phyloP scores from a whole-genome alignment of 2,329 filamentous ascomycete species.

The Shiraia bambusicola region DNA sequence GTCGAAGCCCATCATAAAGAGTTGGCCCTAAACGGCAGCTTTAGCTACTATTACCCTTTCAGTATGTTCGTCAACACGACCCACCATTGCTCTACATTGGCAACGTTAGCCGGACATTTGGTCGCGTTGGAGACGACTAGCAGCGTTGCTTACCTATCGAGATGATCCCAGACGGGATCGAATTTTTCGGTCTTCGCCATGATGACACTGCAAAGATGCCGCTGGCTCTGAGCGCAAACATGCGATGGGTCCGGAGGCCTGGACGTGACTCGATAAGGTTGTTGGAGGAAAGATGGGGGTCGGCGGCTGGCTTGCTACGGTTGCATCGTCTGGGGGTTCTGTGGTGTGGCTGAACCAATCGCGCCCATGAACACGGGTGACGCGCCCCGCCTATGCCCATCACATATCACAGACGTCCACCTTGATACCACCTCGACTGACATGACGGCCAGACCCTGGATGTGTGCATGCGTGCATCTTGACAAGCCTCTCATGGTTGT shows the following conservation, averaged over 20 bases:
- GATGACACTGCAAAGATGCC: constrained; percentile 54
- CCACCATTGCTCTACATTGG: constrained; percentile 49
- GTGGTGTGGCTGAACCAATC: constrained; percentile 13
- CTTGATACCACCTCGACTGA: constrained; percentile 35
- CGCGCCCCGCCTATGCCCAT: constrained; percentile 15
- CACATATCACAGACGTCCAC: constrained; percentile 25
- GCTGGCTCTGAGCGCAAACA: constrained; percentile 23
- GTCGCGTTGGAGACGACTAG: constrained; percentile 28
- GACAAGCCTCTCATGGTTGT: constrained; percentile 25
- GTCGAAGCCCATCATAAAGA: constrained; percentile 84
- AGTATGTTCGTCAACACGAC: constrained; percentile 20
- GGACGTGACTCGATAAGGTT: constrained; percentile 38
- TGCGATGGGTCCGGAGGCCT: constrained; percentile 31
- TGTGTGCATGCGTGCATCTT: constrained; percentile 5
- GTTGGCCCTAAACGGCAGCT: constrained; percentile 66
- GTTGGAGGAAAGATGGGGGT: constrained; percentile 37
- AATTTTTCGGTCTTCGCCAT: constrained; percentile 49
- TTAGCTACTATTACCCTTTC: constrained; percentile 29
- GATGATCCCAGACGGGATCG: constrained; percentile 66
- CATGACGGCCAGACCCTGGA: constrained; percentile 14
- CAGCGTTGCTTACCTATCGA: constrained; percentile 65
- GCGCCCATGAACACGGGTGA: neutral
- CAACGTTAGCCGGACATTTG: constrained; percentile 37
- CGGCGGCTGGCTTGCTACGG: constrained; percentile 30
- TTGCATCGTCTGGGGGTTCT: constrained; percentile 32